A percentile compares a stretch with the other conserved stretches of the same genome.
Conservation (phyloP, 75 land plant genomes). For the Cunninghamia lanceolata region DNA sequence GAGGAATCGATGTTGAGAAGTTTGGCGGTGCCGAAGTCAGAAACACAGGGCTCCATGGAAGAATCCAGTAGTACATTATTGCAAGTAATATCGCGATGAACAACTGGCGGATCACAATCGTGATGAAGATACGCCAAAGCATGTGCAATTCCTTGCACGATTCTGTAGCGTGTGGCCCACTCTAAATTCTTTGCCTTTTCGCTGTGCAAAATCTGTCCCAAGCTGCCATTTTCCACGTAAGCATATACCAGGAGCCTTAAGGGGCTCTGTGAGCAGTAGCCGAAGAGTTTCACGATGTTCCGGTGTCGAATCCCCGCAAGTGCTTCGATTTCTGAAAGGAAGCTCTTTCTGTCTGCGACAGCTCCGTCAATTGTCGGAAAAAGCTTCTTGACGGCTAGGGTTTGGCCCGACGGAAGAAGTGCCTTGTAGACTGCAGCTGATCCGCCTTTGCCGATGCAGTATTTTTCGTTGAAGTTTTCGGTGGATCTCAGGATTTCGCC, state of each 20-base stretch:
- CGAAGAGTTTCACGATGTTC: slow-evolving; percentile 47
- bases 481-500: slow-evolving; percentile 42
- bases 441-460: slow-evolving; percentile 49
- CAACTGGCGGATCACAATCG: slow-evolving; percentile 40
- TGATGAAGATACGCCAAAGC: slow-evolving; percentile 56
- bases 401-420: slow-evolving; percentile 17
- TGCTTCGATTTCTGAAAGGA: slow-evolving; percentile 23
- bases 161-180: slow-evolving; percentile 38
- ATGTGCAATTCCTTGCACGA: slow-evolving; percentile 43
- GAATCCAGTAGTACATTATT: slow-evolving; percentile 42
- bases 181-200: slow-evolving; percentile 16
- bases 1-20: slow-evolving; percentile 20
- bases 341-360: slow-evolving; percentile 8
- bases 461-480: slow-evolving; percentile 30
- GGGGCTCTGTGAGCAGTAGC: slow-evolving; percentile 27
- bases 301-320: slow-evolving; percentile 53
- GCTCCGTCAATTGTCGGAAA: neutral
- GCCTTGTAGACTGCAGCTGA: slow-evolving; percentile 53
- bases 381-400: slow-evolving; percentile 42
- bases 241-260: slow-evolving; percentile 45
- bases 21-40: slow-evolving; percentile 52
- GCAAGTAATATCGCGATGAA: slow-evolving; percentile 50
- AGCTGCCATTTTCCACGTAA: slow-evolving; percentile 47
- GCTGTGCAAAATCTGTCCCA: slow-evolving; percentile 35
- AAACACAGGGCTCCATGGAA: slow-evolving; percentile 34